Base-by-base conservation (phyloP, 2,329 filamentous ascomycete species). In the Cercospora nicotianae region DNA sequence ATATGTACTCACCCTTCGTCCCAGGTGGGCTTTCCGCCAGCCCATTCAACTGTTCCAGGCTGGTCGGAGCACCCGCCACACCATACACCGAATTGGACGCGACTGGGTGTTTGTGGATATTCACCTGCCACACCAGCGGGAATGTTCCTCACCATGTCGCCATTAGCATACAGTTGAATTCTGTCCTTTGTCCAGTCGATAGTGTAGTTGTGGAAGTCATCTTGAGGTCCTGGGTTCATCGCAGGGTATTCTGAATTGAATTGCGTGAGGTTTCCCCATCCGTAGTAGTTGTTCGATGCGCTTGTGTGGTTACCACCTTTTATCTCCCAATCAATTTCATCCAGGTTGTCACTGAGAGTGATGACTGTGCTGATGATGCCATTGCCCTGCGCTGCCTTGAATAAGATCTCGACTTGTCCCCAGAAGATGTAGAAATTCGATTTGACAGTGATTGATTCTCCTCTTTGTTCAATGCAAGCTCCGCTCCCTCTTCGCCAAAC, bases 281-380 rank as follows among this genome's bases (percentile, higher is more conserved):
- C 87, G 80, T 91, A 92, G 80, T 89, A 94, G 82, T 94, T 94
- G 72, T 87, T 90, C 72, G 90, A 85, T 8, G 87, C 90, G 31
- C 84, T 80, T 16, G 83, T 87, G 65, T 82, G 80, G 75, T 92
- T 89, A 66, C 85, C 85, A 57, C 92, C 92, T 67, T 93, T 85
- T 76, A 92, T 91, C 77, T 95, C 92, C 87, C 92, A 94, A 77
- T 97, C 93, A 48, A 96, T 89, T 80, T 96, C 92, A 77, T 96
- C 93, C 13, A 95, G 84, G 74, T 93, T 90, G 73, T 95, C 90
- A 61, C 91, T 94, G 72, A 95, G 85, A 79, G 94, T 85, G 77
- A 96, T 94, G 75, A 96, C 89, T 69, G 91, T 87, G 75, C 89
- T 93, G 74, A 97, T 87, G 70, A 97, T 89, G 62, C 93, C 93